These are phyloP conservation scores for Phytopythium chamaehyphon DNA, from an alignment of 352 stramenopile species.

Conservation along the genomic window DNA sequence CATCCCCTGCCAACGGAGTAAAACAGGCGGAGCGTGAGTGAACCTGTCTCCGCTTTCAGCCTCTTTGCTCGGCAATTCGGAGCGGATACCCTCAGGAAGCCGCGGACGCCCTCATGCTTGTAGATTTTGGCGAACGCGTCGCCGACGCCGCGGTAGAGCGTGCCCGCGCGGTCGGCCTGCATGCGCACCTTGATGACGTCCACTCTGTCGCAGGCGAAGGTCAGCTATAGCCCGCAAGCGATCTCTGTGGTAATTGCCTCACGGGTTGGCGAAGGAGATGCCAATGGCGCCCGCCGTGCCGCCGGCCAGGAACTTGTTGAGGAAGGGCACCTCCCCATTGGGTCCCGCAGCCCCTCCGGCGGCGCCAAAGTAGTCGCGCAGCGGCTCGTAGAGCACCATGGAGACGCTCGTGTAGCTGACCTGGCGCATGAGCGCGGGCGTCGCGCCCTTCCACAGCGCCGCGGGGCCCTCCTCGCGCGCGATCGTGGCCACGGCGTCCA, in stretches of 20 bases:
- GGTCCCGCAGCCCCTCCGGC: conserved; percentile 24
- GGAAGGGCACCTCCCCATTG: conserved; percentile 52
- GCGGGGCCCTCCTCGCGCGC: conserved; percentile 56
- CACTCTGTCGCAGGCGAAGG: conserved; percentile 29
- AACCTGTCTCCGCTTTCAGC: too few relatives aligned
- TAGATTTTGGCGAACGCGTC: conserved; percentile 75
- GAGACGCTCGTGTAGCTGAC: conserved; percentile 86
- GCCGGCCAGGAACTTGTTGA: conserved; percentile 79
- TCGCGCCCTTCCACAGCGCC: conserved; percentile 75
- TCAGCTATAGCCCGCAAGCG: too few relatives aligned
- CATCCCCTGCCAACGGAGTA: conserved; percentile 40
- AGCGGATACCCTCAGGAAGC: conserved; percentile 65
- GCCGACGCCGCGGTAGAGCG: conserved; percentile 61
- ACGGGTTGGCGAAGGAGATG: conserved; percentile 84
- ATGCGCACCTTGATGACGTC: conserved; percentile 89
- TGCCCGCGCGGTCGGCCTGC: conserved; percentile 70
- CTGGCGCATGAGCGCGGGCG: conserved; percentile 75
- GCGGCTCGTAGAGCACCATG: conserved; percentile 82
- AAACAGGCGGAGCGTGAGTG: background rate
- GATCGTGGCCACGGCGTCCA: conserved; percentile 67
- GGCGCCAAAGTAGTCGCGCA: conserved; percentile 71
- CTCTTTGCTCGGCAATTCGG: too few relatives aligned
- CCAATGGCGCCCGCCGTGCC: conserved; percentile 74
- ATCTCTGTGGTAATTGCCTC: too few relatives aligned
- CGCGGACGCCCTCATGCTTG: conserved; percentile 58